Percentiles rank a stretch among this genome's conserved stretches.
phyloP scores from a whole-genome alignment of 441 rosid genomes.

The Adansonia madagascariensis region DNA sequence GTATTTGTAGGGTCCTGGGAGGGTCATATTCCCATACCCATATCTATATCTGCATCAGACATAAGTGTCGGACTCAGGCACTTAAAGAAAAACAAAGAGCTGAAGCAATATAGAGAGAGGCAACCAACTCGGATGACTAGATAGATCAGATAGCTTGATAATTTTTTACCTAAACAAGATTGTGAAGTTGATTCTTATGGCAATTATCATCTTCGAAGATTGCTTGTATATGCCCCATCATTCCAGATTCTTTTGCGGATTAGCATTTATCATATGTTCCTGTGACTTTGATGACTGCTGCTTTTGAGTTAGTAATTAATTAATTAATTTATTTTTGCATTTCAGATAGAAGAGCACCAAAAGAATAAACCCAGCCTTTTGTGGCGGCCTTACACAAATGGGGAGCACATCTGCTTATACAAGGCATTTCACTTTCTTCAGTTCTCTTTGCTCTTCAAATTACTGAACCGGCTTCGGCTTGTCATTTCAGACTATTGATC shows the following conservation, averaged over 20 bases:
- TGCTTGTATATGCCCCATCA: neutral
- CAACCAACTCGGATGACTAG: neutral
- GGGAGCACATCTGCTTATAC: slow-evolving; percentile 15
- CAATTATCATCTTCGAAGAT: neutral
- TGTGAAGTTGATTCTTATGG: neutral
- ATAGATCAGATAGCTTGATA: neutral
- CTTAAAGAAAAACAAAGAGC: too few species aligned
- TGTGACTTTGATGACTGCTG: neutral
- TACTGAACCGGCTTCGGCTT: slow-evolving; percentile 10
- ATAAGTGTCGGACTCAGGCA: too few species aligned
- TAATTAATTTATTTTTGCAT: neutral
- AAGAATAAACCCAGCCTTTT: slow-evolving; percentile 21
- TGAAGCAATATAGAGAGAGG: neutral
- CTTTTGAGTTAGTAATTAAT: neutral
- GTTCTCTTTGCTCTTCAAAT: neutral
- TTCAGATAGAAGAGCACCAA: slow-evolving; percentile 38
- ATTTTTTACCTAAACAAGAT: neutral
- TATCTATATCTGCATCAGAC: too few species aligned
- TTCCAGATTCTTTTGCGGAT: neutral
- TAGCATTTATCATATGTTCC: neutral
- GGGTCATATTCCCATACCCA: too few species aligned
- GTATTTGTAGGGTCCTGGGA: too few species aligned
- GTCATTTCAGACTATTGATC: slow-evolving; percentile 5
- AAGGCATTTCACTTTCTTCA: neutral
- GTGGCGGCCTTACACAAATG: neutral